phyloP scores from a whole-genome alignment of 768 basidiomycete genomes.

The Boletellus ananas region DNA sequence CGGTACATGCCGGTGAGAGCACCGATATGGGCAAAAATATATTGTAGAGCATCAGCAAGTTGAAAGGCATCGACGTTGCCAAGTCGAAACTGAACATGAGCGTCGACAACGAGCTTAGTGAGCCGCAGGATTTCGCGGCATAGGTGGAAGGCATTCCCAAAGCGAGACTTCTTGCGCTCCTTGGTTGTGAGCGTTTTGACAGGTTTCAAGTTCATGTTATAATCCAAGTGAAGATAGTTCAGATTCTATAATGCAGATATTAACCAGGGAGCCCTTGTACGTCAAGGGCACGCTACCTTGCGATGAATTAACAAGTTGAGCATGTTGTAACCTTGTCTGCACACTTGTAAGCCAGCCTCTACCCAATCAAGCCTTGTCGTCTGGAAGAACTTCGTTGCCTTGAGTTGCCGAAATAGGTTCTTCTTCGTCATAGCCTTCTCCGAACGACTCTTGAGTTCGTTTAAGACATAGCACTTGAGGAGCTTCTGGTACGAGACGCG shows the following conservation, averaged over 20 bases:
- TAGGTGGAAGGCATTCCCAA: conserved; percentile 98
- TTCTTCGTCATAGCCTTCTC: conserved; percentile 99
- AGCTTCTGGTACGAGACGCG: conserved; percentile 99
- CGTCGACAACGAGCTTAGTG: conserved; percentile 98
- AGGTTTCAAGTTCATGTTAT: conserved; percentile 98
- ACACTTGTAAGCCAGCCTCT: conserved; percentile 97
- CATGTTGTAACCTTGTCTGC: conserved; percentile 99
- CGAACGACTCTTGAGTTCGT: conserved; percentile 81
- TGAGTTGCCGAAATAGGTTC: conserved; percentile 91
- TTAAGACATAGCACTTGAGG: conserved; percentile 91
- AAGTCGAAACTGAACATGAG: conserved; percentile 96
- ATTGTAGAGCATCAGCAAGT: conserved; percentile 96
- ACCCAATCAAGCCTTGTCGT: conserved; percentile 98
- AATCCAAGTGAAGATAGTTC: conserved; percentile 93
- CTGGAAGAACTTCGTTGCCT: conserved; percentile 99
- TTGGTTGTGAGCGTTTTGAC: conserved; percentile 97
- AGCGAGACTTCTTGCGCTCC: conserved; percentile 99
- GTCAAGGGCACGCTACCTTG: conserved; percentile 51
- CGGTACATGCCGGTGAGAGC: conserved; percentile 99
- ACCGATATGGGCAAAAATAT: conserved; percentile 96
- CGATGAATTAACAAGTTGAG: conserved; percentile 97
- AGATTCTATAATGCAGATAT: conserved; percentile 51
- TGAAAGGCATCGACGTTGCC: conserved; percentile 99
- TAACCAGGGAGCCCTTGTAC: background rate
- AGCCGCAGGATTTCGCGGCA: conserved; percentile 97